phyloP scores from a whole-genome alignment of 2,329 filamentous ascomycete genomes.

The Fusarium aywerte region DNA sequence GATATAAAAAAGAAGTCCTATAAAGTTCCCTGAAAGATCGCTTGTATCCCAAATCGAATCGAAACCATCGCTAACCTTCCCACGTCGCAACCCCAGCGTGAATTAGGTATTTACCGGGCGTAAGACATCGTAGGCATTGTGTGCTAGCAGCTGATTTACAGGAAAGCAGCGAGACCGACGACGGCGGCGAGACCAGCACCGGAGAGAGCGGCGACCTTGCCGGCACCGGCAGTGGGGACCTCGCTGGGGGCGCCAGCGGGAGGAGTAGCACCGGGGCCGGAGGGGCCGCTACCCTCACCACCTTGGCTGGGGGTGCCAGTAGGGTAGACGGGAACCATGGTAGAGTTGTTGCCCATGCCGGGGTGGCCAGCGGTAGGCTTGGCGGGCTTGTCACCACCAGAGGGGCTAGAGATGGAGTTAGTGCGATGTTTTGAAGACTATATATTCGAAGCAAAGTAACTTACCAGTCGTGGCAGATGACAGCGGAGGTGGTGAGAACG shows the following conservation, averaged over 20 bases:
- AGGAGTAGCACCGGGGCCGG: constrained; percentile 45
- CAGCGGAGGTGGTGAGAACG: constrained; percentile 62
- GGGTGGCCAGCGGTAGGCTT: constrained; percentile 41
- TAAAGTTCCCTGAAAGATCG: constrained; percentile 48
- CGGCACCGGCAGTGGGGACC: constrained; percentile 65
- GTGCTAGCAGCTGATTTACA: constrained; percentile 62
- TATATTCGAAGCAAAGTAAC: constrained; percentile 28
- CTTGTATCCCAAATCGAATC: constrained; percentile 36
- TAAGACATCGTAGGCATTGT: constrained; percentile 55
- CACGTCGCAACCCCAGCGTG: constrained; percentile 51
- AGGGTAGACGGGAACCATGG: constrained; percentile 39
- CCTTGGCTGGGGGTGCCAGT: constrained; percentile 31
- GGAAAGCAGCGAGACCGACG: constrained; percentile 68
- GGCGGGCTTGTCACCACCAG: constrained; percentile 16
- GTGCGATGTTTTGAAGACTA: constrained; percentile 18
- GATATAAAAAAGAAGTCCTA: constrained; percentile 46
- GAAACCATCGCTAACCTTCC: constrained; percentile 48
- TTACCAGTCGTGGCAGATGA: constrained; percentile 66
- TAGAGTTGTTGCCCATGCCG: constrained; percentile 51
- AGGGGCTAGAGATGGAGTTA: constrained; percentile 37
- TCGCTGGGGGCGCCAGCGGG: constrained; percentile 48
- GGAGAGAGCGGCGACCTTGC: constrained; percentile 66
- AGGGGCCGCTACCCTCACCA: constrained; percentile 20
- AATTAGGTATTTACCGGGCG: constrained; percentile 55
- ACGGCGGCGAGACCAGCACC: constrained; percentile 70